These are phyloP conservation scores for Aureobasidium sp. DNA, from an alignment of 2,329 filamentous ascomycete genomes.

Conservation along the genomic window DNA sequence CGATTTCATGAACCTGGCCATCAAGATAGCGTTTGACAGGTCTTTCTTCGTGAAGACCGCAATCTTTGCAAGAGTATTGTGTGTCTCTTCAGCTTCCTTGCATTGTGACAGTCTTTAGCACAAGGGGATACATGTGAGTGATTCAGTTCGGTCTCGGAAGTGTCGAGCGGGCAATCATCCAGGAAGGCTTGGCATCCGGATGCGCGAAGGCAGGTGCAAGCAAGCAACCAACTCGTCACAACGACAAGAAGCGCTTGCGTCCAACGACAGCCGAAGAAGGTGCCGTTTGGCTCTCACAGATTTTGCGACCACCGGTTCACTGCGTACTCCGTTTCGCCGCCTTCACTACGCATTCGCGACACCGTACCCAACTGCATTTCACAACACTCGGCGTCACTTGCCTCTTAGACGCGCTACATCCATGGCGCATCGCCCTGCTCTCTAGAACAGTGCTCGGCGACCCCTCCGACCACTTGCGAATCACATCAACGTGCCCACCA, in stretches of 20 bases:
- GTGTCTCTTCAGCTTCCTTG: too few relatives aligned
- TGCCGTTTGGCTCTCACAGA: too few relatives aligned
- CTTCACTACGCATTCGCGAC: neutral
- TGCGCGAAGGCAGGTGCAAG: neutral
- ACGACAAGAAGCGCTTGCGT: neutral
- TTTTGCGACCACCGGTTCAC: neutral
- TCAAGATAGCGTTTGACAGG: too few relatives aligned
- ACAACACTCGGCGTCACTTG: neutral
- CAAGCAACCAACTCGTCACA: neutral
- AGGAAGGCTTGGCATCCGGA: neutral
- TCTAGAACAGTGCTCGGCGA: neutral
- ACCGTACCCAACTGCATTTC: neutral
- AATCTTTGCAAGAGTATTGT: too few relatives aligned
- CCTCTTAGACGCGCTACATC: neutral
- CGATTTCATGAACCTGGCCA: too few relatives aligned
- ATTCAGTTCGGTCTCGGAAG: neutral
- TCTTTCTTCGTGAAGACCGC: too few relatives aligned
- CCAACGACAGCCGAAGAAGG: neutral
- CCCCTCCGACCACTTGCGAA: neutral
- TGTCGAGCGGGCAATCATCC: neutral
- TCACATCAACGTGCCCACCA: conserved; percentile 15
- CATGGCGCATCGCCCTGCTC: neutral
- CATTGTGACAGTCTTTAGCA: too few relatives aligned
- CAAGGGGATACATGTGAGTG: neutral
- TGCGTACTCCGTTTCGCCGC: neutral